Conservation (phyloP, 2,329 filamentous ascomycete species). For the Ophiocordyceps sinensis region DNA sequence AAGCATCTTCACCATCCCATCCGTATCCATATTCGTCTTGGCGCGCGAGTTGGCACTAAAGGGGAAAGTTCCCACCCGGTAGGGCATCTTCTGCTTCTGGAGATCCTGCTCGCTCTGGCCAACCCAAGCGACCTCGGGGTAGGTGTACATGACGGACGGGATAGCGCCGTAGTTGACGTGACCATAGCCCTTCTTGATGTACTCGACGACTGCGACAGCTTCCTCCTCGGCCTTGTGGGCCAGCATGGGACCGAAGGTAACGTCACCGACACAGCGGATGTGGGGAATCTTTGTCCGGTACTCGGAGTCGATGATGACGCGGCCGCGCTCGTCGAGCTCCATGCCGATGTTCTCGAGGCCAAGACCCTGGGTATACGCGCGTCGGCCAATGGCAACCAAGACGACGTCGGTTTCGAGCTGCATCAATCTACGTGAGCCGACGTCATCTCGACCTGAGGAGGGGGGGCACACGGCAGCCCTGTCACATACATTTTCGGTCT, state of each 20-base stretch:
- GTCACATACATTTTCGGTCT: conserved; percentile 65
- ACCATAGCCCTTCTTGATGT: conserved; percentile 93
- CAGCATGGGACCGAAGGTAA: conserved; percentile 96
- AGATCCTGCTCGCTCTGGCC: conserved; percentile 95
- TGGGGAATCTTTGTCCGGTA: conserved; percentile 97
- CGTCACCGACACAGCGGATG: conserved; percentile 92
- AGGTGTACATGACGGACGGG: conserved; percentile 98
- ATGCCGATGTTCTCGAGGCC: conserved; percentile 89
- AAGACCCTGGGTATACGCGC: conserved; percentile 84
- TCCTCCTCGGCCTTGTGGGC: conserved; percentile 99
- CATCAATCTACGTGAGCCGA: background rate
- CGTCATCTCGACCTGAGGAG: background rate
- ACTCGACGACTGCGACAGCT: conserved; percentile 86
- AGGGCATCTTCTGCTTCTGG: conserved; percentile 78
- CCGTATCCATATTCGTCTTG: conserved; percentile 95
- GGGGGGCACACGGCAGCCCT: too few species aligned
- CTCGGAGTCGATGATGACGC: conserved; percentile 93
- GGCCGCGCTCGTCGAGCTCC: conserved; percentile 83
- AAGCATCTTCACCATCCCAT: conserved; percentile 94
- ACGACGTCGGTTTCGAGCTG: conserved; percentile 90
- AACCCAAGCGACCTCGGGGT: conserved; percentile 97
- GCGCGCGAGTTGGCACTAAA: conserved; percentile 97
- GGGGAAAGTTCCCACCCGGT: conserved; percentile 87
- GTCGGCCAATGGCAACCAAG: conserved; percentile 88
- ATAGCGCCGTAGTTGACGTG: conserved; percentile 99